phyloP scores from a whole-genome alignment of 495 filamentous ascomycete species.

The Neurospora sp. region DNA sequence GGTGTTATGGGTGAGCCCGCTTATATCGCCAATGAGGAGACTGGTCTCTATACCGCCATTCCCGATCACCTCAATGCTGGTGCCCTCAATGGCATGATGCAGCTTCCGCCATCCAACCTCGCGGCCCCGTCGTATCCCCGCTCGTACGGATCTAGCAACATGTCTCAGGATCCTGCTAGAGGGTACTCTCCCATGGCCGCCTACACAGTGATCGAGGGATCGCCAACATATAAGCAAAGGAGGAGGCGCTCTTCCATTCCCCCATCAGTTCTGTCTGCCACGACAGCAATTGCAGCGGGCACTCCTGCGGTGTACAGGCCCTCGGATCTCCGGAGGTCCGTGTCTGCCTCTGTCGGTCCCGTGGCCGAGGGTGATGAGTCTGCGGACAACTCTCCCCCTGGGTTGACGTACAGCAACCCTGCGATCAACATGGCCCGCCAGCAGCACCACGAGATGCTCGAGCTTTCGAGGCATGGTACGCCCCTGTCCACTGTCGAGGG shows the following conservation, averaged over 20 bases:
- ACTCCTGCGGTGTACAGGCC: conserved; percentile 53
- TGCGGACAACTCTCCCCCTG: conserved; percentile 57
- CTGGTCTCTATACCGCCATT: conserved; percentile 87
- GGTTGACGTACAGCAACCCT: conserved; percentile 54
- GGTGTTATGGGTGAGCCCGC: conserved; percentile 76
- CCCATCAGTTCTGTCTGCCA: conserved; percentile 54
- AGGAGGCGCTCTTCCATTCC: conserved; percentile 85
- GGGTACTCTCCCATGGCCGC: conserved; percentile 24
- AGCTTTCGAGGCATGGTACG: conserved; percentile 80
- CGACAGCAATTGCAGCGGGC: conserved; percentile 47
- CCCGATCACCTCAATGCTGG: conserved; percentile 56
- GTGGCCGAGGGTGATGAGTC: conserved; percentile 67
- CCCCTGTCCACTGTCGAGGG: conserved; percentile 72
- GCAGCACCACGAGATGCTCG: conserved; percentile 68
- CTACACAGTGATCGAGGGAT: conserved; percentile 95
- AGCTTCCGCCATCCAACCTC: conserved; percentile 79
- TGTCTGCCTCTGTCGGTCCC: conserved; percentile 81
- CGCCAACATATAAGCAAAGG: conserved; percentile 96
- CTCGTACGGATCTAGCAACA: conserved; percentile 58
- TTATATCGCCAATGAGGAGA: conserved; percentile 96
- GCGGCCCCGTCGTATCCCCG: conserved; percentile 67
- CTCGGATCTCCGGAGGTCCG: conserved; percentile 81
- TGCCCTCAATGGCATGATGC: conserved; percentile 74
- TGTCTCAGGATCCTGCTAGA: not conserved
- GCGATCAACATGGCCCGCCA: conserved; percentile 42